Evolutionary conservation across 2,329 filamentous ascomycete species (phyloP), one percentile per base, ranked within the genome.

Genomic region (Sclerotinia borealis): DNA sequence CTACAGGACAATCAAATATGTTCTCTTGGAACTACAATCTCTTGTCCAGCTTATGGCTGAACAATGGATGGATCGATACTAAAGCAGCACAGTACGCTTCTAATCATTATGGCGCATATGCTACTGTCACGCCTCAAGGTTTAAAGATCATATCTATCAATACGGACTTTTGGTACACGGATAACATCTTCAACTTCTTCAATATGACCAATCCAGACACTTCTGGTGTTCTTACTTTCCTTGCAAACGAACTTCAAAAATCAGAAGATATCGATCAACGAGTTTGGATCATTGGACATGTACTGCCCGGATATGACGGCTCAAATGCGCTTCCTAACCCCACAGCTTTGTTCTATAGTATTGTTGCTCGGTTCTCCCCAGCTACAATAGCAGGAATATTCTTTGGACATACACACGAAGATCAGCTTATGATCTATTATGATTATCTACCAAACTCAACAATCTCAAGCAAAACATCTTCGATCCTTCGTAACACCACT

Each of bases 361-460:
- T 72, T 45, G 64, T 72, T 29, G 56, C 70, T 45, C 71, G 73
- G 10, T 69, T 61, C 25, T 64, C 59, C 4, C 61, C 65, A 27
- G 68, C 69, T 10, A 75, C 73, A 1, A 73, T 73, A 22, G 69
- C 71, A 17, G 73, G 69, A 15, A 65, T 73, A 51, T 76, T 75
- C 64, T 75, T 68, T 61, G 73, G 73, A 11, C 74, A 76, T 63
- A 75, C 74, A 2, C 74, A 76, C 64, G 68, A 69, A 22, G 73
- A 75, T 47, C 68, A 75, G 54, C 73, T 75, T 7, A 68, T 71
- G 34, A 68, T 74, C 37, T 74, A 71, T 62, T 74, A 74, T 54
- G 70, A 72, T 63, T 72, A 69, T 45, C 49, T 61, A 19, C 49
- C 59, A 45, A 55, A 61, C 31, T 61, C 59, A 6, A 61, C 37